Conservation (phyloP, 73 alveolate species). For the Tetrahymena malaccensis region DNA sequence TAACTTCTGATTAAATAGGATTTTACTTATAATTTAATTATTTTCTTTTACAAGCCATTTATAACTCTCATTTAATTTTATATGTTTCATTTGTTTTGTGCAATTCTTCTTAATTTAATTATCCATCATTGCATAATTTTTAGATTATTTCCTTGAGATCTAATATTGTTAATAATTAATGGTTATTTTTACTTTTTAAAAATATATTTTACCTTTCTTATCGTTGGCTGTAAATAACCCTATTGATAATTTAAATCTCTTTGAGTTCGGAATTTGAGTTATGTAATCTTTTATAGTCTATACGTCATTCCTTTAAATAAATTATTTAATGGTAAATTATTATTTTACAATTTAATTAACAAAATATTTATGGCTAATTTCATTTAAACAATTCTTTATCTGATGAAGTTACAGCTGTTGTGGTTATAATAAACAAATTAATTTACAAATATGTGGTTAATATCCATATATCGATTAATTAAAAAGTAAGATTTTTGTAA, state of each 20-base stretch:
- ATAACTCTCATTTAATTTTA: background rate
- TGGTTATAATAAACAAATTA: background rate
- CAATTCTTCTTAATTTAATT: background rate
- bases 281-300: background rate
- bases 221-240: background rate
- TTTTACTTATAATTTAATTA: too few species aligned
- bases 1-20: background rate
- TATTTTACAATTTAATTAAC: background rate
- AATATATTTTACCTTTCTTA: background rate
- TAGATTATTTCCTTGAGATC: background rate
- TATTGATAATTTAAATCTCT: background rate
- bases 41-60: background rate
- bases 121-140: background rate
- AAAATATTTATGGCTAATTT: background rate
- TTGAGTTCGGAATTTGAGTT: background rate
- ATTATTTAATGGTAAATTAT: background rate
- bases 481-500: too few species aligned
- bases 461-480: too few species aligned
- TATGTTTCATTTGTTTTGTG: background rate
- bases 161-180: background rate
- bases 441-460: background rate
- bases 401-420: background rate
- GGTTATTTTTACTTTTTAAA: background rate
- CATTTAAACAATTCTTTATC: too few species aligned
- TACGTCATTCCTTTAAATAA: background rate